Percentiles rank a stretch among this genome's conserved stretches.
Evolutionary conservation across 805 yeast genomes (phyloP).

Genomic region (Yamadazyma scolyti): DNA sequence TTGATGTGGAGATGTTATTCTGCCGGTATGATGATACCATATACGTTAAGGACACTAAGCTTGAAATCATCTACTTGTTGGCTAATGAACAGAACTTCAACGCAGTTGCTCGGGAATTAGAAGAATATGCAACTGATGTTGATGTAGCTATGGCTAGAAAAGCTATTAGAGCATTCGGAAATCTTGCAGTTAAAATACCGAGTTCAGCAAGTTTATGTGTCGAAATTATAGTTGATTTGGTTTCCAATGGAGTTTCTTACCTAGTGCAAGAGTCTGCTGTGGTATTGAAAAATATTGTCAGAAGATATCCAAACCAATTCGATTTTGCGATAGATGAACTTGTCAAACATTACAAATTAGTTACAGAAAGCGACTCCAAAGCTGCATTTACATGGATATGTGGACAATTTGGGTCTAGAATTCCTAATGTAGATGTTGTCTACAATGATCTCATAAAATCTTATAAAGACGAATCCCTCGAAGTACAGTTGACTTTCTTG

Average conservation of each 20-base stretch:
- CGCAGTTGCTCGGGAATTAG: slow-evolving; percentile 67
- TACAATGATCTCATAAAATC: slow-evolving; percentile 30
- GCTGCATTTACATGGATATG: slow-evolving; percentile 79
- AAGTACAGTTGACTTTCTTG: slow-evolving; percentile 69
- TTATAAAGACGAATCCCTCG: slow-evolving; percentile 62
- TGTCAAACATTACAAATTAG: slow-evolving; percentile 32
- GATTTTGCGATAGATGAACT: slow-evolving; percentile 27
- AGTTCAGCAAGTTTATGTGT: slow-evolving; percentile 63
- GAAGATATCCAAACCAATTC: slow-evolving; percentile 67
- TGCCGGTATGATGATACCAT: slow-evolving; percentile 83
- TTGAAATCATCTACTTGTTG: slow-evolving; percentile 78
- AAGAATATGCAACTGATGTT: slow-evolving; percentile 83
- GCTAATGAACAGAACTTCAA: slow-evolving; percentile 63
- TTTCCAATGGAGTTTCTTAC: slow-evolving; percentile 64
- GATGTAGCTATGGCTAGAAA: slow-evolving; percentile 84
- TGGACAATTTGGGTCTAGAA: slow-evolving; percentile 60
- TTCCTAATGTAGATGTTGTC: slow-evolving; percentile 27
- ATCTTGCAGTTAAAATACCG: slow-evolving; percentile 74
- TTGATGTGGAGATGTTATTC: slow-evolving; percentile 79
- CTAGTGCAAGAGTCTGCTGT: slow-evolving; percentile 77
- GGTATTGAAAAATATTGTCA: slow-evolving; percentile 69
- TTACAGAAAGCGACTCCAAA: slow-evolving; percentile 76
- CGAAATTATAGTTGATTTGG: slow-evolving; percentile 52
- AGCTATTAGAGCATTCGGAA: slow-evolving; percentile 86
- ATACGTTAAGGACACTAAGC: slow-evolving; percentile 83